Conservation (phyloP, 208 protist species). For the Trypanosoma lewisi region DNA sequence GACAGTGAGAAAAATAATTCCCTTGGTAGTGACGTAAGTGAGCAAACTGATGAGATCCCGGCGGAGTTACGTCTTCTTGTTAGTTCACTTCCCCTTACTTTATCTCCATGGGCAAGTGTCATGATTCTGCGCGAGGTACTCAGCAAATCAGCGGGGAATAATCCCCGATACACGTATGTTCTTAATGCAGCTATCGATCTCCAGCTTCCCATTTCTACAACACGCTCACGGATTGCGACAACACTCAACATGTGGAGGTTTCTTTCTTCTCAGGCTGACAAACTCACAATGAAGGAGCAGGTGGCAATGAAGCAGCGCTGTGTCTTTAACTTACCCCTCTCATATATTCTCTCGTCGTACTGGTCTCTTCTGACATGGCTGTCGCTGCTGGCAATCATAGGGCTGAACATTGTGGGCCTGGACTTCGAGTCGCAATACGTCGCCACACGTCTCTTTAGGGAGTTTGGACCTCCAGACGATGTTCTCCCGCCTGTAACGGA, state of each 20-base stretch:
- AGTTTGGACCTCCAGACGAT: conserved; percentile 75
- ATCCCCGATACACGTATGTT: conserved; percentile 89
- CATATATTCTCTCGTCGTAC: conserved; percentile 87
- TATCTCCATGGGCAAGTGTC: conserved; percentile 84
- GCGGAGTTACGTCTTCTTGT: conserved; percentile 82
- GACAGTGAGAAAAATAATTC: not conserved
- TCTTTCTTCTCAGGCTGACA: conserved; percentile 79
- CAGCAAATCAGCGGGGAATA: conserved; percentile 76
- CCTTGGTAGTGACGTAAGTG: conserved; percentile 28
- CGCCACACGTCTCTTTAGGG: conserved; percentile 72
- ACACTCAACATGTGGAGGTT: conserved; percentile 90
- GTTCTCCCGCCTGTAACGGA: conserved; percentile 35
- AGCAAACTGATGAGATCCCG: conserved; percentile 65
- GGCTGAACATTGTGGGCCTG: conserved; percentile 75
- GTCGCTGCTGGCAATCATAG: conserved; percentile 48
- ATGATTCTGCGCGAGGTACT: conserved; percentile 89
- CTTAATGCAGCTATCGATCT: conserved; percentile 87
- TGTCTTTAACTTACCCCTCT: conserved; percentile 73
- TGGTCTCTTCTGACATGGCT: conserved; percentile 85
- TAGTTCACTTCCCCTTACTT: conserved; percentile 74
- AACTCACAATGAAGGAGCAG: conserved; percentile 70
- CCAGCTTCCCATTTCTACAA: conserved; percentile 86
- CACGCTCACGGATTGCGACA: conserved; percentile 83
- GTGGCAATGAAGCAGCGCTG: conserved; percentile 82
- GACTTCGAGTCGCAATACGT: conserved; percentile 86